Base-by-base conservation (phyloP, 176 grass and related monocot genomes). In the Sorghum bicolor region DNA sequence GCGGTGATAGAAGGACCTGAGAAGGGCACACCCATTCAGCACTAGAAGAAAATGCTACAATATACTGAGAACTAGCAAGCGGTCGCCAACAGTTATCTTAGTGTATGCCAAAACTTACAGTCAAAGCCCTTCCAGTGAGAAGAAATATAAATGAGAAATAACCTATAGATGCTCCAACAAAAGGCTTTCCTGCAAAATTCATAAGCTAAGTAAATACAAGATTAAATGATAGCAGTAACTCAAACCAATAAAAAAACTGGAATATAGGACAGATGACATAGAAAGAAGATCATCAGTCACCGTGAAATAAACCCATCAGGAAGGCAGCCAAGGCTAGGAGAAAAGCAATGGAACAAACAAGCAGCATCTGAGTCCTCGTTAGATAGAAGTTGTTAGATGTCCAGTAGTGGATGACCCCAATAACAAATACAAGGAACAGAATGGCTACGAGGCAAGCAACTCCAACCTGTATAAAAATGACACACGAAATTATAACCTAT, bases 121-220 rank as follows among this genome's bases (percentile, higher is more conserved):
- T 99, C 81, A 99, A 87, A 43, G 96, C 93, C 77, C 93, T 96
- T 90, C 96, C 96, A 22, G 96, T 94, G 61, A 99, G 93, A 90
- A 99, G 93, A 91, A 99, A 99, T 24, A 99, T 79, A 91, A 99
- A 99, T n/a, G 93, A 95, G 80, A 99, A 99, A 78, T 99, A 99
- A 45, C 93, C 96, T 63, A 99, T 90, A 57, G 96, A 99, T 86
- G 91, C 93, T 83, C 96, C 96, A 87, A 99, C 89, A 90, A 99
- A 99, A 72, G 93, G 93, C 45, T 92, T 96, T 22, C 66, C 96
- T 99, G 77, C 30, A 90, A 77, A 66, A 64, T 76, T 75, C 62
- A 81, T 22, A 37, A 64, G 63, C 29, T 29, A 37, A 60, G 67
- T 87, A 43, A 77, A 60, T 32, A 90, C 48, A 87, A 67, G 63